Evolutionary conservation across 1,139 yeast genomes (phyloP), one percentile per base, ranked within the genome.

Genomic region (Candida albicans): DNA sequence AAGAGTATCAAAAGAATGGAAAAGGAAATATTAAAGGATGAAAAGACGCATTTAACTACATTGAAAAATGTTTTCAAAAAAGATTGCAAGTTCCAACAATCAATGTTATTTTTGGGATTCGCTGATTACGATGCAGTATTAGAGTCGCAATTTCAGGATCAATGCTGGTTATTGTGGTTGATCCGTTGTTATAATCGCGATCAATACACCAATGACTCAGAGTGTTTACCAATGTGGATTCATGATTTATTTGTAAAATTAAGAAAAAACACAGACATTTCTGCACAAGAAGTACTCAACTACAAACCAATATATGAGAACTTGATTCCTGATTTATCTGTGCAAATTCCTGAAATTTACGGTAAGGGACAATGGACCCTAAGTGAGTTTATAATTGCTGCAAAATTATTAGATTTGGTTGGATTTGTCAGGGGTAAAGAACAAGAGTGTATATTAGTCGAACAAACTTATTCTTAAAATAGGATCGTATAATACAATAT

Each of bases 341-440:
- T 67, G 35, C 72, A 75, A 29, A 78, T 82, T 3, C 91, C 91
- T 1, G 88, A 82, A 51, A 73, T 84, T 1, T 84, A 73, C 54
- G 68, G 65, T 22, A 63, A 60, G 37, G 91, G 90, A 5, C 73
- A 74, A 30, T 84, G 91, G 89, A 72, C 81, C 1, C 75, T 84
- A 5, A 76, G 78, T 44, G 76, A 73, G 47, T 69, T 85, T 50
- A 77, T 83, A 13, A 61, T 75, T 24, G 85, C 88, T 32, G 84
- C 82, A 27, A 75, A 76, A 34, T 73, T 84, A 11, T 66, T 81
- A 45, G 88, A 83, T 49, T 67, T 75, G 35, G 61, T 83, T 7
- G 75, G 81, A 31, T 85, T 82, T 66, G 74, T 72, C 1, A 70
- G 89, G 54, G 79, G 79, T 8, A 70, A 75, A 46, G 84, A 79